Conservation (phyloP, 176 grass and related monocot genomes). For the Secale cereale region DNA sequence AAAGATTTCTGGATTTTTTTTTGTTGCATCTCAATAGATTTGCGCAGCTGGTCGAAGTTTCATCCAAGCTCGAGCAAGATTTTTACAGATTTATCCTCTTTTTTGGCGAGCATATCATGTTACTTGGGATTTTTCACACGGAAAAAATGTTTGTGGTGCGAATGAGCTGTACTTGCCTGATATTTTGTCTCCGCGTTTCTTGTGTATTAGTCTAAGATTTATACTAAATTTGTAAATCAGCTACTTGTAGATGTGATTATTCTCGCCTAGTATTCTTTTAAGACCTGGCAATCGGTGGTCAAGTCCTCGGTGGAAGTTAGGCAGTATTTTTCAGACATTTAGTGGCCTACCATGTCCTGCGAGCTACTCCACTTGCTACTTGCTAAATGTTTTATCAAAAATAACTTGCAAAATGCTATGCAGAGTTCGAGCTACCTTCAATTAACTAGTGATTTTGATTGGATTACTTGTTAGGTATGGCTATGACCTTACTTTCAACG, state of each 20-base stretch:
- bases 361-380: constrained; percentile 2
- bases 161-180: background rate
- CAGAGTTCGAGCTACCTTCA: background rate
- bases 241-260: background rate
- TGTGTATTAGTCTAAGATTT: background rate
- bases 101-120: background rate
- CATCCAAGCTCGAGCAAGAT: background rate
- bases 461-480: background rate
- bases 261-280: background rate
- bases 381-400: background rate
- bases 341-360: constrained; percentile 11
- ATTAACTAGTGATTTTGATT: background rate
- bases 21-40: background rate
- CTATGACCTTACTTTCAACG: background rate
- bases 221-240: background rate
- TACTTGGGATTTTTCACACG: background rate
- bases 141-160: background rate
- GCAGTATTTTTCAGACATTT: constrained; percentile 5
- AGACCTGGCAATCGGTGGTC: background rate
- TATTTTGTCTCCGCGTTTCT: constrained; percentile 6
- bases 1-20: background rate
- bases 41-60: background rate
- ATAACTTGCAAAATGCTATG: background rate
- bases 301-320: background rate
- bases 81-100: background rate